Conservation (phyloP, 2,329 filamentous ascomycete species). For the Penicillium sp. region DNA sequence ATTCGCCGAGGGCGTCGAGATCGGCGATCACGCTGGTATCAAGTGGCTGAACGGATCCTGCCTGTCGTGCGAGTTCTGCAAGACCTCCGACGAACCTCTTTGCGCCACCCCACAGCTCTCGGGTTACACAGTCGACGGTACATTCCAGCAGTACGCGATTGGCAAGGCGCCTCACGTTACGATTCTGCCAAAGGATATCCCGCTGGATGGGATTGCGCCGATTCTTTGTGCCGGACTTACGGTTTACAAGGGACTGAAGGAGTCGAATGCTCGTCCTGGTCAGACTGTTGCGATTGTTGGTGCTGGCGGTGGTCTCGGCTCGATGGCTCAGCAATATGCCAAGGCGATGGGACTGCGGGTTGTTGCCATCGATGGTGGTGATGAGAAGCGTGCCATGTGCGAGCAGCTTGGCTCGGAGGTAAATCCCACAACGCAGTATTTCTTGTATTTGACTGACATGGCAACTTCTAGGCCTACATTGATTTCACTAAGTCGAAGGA, state of each 20-base stretch:
- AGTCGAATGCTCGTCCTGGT: conserved; percentile 74
- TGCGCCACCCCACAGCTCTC: conserved; percentile 77
- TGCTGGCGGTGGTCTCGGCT: conserved; percentile 82
- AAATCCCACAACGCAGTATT: background rate
- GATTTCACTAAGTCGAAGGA: conserved; percentile 81
- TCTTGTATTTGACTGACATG: conserved; percentile 8
- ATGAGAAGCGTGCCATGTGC: conserved; percentile 75
- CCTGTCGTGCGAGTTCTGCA: conserved; percentile 82
- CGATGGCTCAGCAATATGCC: conserved; percentile 82
- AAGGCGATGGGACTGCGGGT: conserved; percentile 84
- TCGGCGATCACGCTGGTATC: conserved; percentile 86
- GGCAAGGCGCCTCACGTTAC: conserved; percentile 86
- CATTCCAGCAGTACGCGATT: conserved; percentile 91
- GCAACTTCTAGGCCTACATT: conserved; percentile 63
- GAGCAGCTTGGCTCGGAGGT: conserved; percentile 70
- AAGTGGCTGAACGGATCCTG: conserved; percentile 94
- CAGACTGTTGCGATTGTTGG: conserved; percentile 84
- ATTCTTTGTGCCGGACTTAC: conserved; percentile 86
- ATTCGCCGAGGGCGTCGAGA: conserved; percentile 75
- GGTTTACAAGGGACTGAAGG: conserved; percentile 90
- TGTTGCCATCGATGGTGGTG: conserved; percentile 82
- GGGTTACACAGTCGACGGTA: conserved; percentile 90
- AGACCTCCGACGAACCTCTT: conserved; percentile 79
- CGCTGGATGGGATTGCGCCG: conserved; percentile 78
- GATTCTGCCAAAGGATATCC: conserved; percentile 76